Evolutionary conservation across 1,284 basidiomycete genomes (phyloP), one percentile per base, ranked within the genome.

Genomic region (Erythrobasidium hasegawianum): DNA sequence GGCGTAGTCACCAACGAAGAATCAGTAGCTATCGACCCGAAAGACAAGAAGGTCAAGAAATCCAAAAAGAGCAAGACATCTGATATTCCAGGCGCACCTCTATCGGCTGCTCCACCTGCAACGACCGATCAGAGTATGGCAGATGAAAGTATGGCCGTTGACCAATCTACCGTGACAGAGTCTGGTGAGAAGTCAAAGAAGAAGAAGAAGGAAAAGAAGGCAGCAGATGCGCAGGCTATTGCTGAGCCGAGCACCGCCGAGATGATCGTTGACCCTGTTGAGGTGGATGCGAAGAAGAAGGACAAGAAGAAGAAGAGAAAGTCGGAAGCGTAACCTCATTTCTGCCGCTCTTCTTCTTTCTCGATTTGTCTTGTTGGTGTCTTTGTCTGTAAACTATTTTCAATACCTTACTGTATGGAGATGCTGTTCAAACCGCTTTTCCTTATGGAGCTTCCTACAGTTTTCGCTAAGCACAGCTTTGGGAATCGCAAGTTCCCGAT

Each of bases 211-310:
- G 27, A 57, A 29, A 65, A 68, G 67, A 66, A 59, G 47, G 56
- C 67, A n/a, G 68, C 58, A 16, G 64, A 56, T 24, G 64, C 53
- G 9, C 47, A 57, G 26, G 20, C 49, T 4, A 68, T 62, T 27
- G 70, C 61, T 0, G 66, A 57, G 11, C 54, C 59, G 27, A 64
- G 54, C 26, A 39, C 52, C n/a, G 66, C 66, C 10, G 66, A 68
- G 33, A 61, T 61, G 59, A 52, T 54, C 11, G 59, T 61, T 20
- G 66, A 68, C 47, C 49, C 66, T 9, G 38, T 47, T 1, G 66
- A 62, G 38, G 66, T 38, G 16, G 59, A 60, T 29, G 62, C 55
- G 59, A 73, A 73, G 29, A 69, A 67, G 59, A 57, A 69, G 59
- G 50, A 67, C 22, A 56, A 61, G 43, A 45, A 67, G 43, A 61